phyloP scores from a whole-genome alignment of 2,329 filamentous ascomycete genomes.

The Claviceps paspali region DNA sequence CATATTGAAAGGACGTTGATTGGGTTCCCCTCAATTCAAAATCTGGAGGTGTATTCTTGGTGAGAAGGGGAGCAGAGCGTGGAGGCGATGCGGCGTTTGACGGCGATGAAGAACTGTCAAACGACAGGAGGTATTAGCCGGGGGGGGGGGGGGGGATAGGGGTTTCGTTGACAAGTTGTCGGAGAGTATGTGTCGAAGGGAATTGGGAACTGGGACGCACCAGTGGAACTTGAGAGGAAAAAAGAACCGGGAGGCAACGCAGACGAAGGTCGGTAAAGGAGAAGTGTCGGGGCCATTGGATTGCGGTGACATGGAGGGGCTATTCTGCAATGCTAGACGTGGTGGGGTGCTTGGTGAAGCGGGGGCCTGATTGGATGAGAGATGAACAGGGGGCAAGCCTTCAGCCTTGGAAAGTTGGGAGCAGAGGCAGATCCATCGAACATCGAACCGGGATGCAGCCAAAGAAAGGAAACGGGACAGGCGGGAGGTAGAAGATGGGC shows the following conservation, averaged over 20 bases:
- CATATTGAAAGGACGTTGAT: slow-evolving; percentile 27
- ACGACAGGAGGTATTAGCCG: no score
- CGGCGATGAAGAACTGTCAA: no score
- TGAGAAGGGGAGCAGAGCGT: not conserved
- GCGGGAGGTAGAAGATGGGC: no score
- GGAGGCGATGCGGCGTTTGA: not conserved
- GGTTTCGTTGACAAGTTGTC: no score
- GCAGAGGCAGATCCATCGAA: no score
- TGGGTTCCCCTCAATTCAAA: not conserved
- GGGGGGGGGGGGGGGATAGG: no score
- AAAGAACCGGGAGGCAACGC: slow-evolving; percentile 1
- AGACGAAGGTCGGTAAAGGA: slow-evolving; percentile 6
- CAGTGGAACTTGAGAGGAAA: not conserved
- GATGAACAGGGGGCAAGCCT: no score
- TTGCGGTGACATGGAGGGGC: slow-evolving; percentile 21
- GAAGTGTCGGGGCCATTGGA: slow-evolving; percentile 4
- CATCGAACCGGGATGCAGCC: not conserved
- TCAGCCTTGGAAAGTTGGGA: no score
- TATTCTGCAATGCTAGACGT: slow-evolving; percentile 3
- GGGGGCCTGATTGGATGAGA: slow-evolving; percentile 4
- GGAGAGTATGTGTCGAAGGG: no score
- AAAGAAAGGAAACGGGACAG: no score
- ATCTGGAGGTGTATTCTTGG: not conserved
- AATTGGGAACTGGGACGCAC: not conserved
- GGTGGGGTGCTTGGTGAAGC: slow-evolving; percentile 1